These are phyloP conservation scores for Daldinia decipiens DNA, from an alignment of 495 filamentous ascomycete species.

Conservation along the genomic window DNA sequence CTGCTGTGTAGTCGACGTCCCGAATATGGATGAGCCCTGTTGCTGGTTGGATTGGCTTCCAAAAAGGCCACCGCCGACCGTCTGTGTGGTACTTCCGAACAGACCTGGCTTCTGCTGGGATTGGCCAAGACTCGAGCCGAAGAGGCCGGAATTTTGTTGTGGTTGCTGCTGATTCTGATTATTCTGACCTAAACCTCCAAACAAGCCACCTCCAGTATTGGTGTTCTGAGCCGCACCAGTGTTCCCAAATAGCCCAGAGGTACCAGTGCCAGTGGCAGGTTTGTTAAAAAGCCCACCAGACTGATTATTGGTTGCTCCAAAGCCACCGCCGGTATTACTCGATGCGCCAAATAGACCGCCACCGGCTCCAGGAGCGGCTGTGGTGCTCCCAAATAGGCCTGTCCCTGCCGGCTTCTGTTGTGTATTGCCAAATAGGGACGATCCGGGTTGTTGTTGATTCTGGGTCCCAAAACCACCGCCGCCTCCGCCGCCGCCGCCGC, in stretches of 20 bases:
- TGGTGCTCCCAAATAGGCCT: slow-evolving; percentile 54
- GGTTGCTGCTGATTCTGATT: slow-evolving; percentile 69
- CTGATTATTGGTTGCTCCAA: slow-evolving; percentile 46
- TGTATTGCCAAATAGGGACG: slow-evolving; percentile 68
- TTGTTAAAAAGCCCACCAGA: slow-evolving; percentile 71
- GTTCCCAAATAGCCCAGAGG: slow-evolving; percentile 58
- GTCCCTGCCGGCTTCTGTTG: slow-evolving; percentile 50
- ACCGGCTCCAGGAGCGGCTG: slow-evolving; percentile 53
- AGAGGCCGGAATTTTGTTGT: slow-evolving; percentile 52
- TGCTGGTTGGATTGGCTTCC: slow-evolving; percentile 62
- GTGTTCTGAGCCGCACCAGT: slow-evolving; percentile 48
- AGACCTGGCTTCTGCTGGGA: slow-evolving; percentile 55
- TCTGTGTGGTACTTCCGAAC: slow-evolving; percentile 53
- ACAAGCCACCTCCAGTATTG: slow-evolving; percentile 61
- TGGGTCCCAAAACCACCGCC: slow-evolving; percentile 51
- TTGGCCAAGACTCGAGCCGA: slow-evolving; percentile 52
- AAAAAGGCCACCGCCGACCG: slow-evolving; percentile 69
- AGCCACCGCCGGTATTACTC: slow-evolving; percentile 44
- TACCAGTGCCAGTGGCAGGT: slow-evolving; percentile 54
- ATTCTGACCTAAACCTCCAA: slow-evolving; percentile 58
- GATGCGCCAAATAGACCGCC: slow-evolving; percentile 58
- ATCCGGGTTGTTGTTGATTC: slow-evolving; percentile 65
- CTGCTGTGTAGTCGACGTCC: slow-evolving; percentile 53
- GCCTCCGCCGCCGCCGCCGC: slow-evolving; percentile 5
- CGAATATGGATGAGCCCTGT: slow-evolving; percentile 56